Evolutionary conservation across 2,329 filamentous ascomycete genomes (phyloP), one percentile per base, ranked within the genome.

Genomic region (Ilyonectria robusta): DNA sequence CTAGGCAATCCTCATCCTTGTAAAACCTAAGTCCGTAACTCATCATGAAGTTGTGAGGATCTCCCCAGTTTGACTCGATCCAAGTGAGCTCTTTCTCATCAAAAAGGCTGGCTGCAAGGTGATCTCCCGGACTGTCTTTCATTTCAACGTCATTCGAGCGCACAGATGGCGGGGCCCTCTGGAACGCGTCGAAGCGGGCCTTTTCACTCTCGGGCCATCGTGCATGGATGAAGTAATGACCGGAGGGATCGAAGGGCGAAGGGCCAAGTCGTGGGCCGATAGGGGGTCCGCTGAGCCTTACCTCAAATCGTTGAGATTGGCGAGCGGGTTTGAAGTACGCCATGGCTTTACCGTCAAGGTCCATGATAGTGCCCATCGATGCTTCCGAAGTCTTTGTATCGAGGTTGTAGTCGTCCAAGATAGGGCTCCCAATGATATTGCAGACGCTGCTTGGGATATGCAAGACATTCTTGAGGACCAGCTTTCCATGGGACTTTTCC

Each of bases 401-500:
- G 33, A 57, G 10, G 10, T 40, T 2, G 51, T 65, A 58, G 46
- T 58, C 51, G 8, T 53, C 37, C 2, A 48, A 8, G 29, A 61
- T 40, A 6, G 35, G 29, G 11, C 4, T 13, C 7, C 66, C 66
- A 15, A 68, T 35, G 7, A 68, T 47, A 33, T 66, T 66, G 33
- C 62, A 68, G 33, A 47, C 8, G 13, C 17, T 10, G 26, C 13
- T 6, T 9, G 66, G 66, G 19, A 42, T 48, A 26, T 66, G 50
- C 33, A 68, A 15, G 1, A 68, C 83, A 78, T 11, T 70, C 71
- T 15, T 59, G 15, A 48, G 51, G 9, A 7, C 35, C 26, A 61
- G 9, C 11, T 44, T 51, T 23, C 46, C 44, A n/a, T 61, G 67
- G 1, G 47, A 65, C 9, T 35, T 4, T 51, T 53, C 15, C 65